Conservation (phyloP, 2,329 filamentous ascomycete genomes). For the Curvularia eragrostidis region DNA sequence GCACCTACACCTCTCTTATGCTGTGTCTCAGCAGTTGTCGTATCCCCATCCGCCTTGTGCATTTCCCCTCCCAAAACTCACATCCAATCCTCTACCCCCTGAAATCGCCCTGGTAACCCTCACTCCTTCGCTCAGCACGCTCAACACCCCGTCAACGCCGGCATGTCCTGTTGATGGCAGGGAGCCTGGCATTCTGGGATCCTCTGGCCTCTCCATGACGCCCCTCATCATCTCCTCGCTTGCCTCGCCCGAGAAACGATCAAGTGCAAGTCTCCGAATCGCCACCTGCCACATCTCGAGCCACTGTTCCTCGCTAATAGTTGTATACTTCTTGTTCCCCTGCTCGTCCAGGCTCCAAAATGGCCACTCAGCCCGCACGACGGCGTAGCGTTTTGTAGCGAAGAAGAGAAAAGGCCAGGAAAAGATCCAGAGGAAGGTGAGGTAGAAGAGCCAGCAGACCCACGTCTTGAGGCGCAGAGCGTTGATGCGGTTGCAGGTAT, state of each 20-base stretch:
- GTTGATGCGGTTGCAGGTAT: constrained; percentile 68
- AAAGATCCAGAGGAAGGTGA: constrained; percentile 72
- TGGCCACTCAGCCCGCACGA: constrained; percentile 67
- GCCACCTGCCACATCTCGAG: constrained; percentile 68
- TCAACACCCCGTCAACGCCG: constrained; percentile 42
- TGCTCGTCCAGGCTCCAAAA: constrained; percentile 53
- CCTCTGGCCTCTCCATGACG: constrained; percentile 49
- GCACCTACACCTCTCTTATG: background rate
- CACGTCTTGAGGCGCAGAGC: constrained; percentile 68
- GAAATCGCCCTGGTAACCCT: constrained; percentile 40
- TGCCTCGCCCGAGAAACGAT: constrained; percentile 62
- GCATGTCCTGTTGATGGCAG: constrained; percentile 35
- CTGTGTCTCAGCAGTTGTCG: constrained; percentile 21
- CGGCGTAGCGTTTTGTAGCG: constrained; percentile 70
- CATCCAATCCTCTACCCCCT: constrained; percentile 16
- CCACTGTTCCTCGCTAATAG: constrained; percentile 62
- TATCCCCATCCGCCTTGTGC: constrained; percentile 46
- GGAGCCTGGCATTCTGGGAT: constrained; percentile 50
- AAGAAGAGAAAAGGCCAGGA: constrained; percentile 74
- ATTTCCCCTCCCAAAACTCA: constrained; percentile 22
- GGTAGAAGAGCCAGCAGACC: constrained; percentile 69
- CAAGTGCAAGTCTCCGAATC: constrained; percentile 66
- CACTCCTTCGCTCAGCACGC: constrained; percentile 44
- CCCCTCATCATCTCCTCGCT: constrained; percentile 54
- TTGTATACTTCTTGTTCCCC: constrained; percentile 58